Percentiles rank a stretch among this genome's conserved stretches.
These are phyloP conservation scores for Fusarium burgessii DNA, from an alignment of 2,329 filamentous ascomycete genomes.

Conservation along the genomic window DNA sequence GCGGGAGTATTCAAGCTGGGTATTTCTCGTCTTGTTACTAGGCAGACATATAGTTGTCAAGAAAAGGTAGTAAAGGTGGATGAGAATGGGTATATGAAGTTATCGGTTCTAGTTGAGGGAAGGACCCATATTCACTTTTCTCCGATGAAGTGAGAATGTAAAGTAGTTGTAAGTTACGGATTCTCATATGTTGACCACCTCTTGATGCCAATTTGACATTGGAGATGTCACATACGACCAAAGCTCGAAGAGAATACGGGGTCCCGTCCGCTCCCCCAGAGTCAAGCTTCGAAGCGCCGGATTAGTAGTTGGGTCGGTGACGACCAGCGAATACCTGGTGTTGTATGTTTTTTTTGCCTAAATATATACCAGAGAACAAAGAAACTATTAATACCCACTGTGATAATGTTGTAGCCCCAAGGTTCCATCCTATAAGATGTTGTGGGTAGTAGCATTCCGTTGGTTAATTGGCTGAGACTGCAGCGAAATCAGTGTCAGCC, in stretches of 20 bases:
- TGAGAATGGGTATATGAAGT: background rate
- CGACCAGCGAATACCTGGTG: constrained; percentile 9
- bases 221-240: background rate
- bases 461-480: too few relatives aligned
- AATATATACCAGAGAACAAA: too few relatives aligned
- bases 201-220: background rate
- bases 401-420: too few relatives aligned
- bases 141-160: background rate
- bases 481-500: too few relatives aligned
- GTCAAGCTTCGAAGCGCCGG: constrained; percentile 10
- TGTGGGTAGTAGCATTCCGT: background rate
- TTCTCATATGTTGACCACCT: background rate
- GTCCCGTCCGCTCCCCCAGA: constrained; percentile 1
- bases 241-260: constrained; percentile 9
- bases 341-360: constrained; percentile 1
- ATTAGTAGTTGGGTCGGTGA: constrained; percentile 13
- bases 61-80: background rate
- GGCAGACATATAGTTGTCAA: background rate
- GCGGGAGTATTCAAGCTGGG: fast-evolving
- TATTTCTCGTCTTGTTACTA: background rate
- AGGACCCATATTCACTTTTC: background rate
- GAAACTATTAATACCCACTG: too few relatives aligned
- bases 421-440: too few relatives aligned
- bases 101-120: fast-evolving
- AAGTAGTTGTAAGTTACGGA: too few relatives aligned